Base-by-base conservation (phyloP, 306 rosid genomes). In the Canavalia gladiata region DNA sequence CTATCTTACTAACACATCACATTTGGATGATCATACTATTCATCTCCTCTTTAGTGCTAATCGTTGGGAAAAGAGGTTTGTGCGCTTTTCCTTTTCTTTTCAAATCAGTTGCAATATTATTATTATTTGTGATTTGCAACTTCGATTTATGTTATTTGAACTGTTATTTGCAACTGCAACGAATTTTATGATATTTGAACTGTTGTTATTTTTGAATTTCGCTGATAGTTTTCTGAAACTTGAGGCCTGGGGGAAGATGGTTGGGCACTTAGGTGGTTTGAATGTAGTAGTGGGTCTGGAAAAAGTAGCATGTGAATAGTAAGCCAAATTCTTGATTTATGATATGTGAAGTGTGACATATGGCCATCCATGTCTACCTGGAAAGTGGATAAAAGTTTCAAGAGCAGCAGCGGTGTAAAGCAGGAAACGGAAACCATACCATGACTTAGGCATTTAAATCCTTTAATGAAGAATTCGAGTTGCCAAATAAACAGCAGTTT, bases 21-120 rank as follows among this genome's bases (percentile, higher is more conserved):
- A 95, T 77, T 86, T 90, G 74, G 98, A 95, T 79, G 99, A 95
- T 82, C 97, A 29, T 66, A 81, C 97, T 1, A 83, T 95, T 72
- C 98, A 95, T 85, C 97, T 93, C 52, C 99, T 95, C 78, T 95
- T 95, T 69, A 95, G 98, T 67, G 98, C 99, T 49, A 95, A 95
- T 76, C 94, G 99, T 46, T 95, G 99, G 99, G 99, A 95, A 84
- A 95, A 90, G 81, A 93, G 98, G 98, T 95, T 86, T 72, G 30
- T 70, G 25, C 2, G 4, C 85, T 41, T 66, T 29, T 55, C 41
- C 52, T 52, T 41, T 35, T n/a, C 6, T 43, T n/a, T 45, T 37
- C 37, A 39, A 35, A 30, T 59, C 6, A 6, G 13, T 46, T 59
- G 7, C 31, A 60, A 66, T 29, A 42, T 57, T 78, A 60, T 72